Evolutionary conservation across 805 yeast genomes (phyloP).

Genomic region (Yamadazyma akitaensis): DNA sequence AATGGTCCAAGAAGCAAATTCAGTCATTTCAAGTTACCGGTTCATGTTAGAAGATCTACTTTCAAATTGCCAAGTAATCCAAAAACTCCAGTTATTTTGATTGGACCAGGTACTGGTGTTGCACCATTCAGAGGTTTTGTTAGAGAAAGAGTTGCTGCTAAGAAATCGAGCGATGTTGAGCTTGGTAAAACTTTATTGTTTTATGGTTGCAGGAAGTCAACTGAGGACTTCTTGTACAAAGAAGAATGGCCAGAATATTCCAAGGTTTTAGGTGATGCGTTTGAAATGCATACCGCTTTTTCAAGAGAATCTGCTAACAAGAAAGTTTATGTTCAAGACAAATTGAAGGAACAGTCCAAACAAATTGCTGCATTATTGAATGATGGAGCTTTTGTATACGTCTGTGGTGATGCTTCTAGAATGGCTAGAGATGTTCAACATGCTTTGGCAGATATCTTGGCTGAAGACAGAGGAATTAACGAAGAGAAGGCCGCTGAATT

Average conservation of each 20-base stretch:
- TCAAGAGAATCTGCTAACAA: conserved; percentile 62
- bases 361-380: conserved; percentile 53
- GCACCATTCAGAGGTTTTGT: conserved; percentile 97
- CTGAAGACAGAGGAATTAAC: conserved; percentile 58
- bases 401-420: conserved; percentile 93
- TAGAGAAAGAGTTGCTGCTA: conserved; percentile 71
- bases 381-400: conserved; percentile 83
- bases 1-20: conserved; percentile 76
- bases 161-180: conserved; percentile 27
- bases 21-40: conserved; percentile 63
- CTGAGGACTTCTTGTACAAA: conserved; percentile 78
- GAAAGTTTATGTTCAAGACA: conserved; percentile 83
- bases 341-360: conserved; percentile 51
- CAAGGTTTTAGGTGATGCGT: conserved; percentile 54
- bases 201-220: conserved; percentile 80
- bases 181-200: conserved; percentile 76
- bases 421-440: conserved; percentile 94
- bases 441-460: conserved; percentile 60
- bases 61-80: conserved; percentile 91
- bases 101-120: conserved; percentile 98
- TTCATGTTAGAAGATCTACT: conserved; percentile 91
- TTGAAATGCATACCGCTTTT: conserved; percentile 79
- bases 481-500: conserved; percentile 71
- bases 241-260: conserved; percentile 86
- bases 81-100: conserved; percentile 77